These are phyloP conservation scores for Isoetes taiwanensis DNA, from an alignment of 75 land plant genomes.

Conservation along the genomic window DNA sequence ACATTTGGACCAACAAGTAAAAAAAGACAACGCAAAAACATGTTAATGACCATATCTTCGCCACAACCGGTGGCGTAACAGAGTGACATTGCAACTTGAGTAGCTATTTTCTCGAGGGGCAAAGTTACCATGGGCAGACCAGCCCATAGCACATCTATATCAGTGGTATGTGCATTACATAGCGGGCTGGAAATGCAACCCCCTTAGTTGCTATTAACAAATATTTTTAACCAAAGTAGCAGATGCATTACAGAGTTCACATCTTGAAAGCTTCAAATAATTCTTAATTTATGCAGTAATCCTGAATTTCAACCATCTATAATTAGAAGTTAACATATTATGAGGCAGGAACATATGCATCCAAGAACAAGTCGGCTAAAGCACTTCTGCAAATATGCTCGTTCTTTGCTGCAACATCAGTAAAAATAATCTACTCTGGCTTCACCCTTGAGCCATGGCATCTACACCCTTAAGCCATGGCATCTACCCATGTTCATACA, in stretches of 20 bases:
- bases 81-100: conserved; percentile 1
- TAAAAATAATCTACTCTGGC: neutral
- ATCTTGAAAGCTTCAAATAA: too few species aligned
- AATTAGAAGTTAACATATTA: neutral
- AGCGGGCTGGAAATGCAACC: neutral
- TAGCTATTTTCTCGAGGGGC: conserved; percentile 4
- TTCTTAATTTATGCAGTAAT: too few species aligned
- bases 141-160: conserved; percentile 3
- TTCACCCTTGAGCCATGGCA: too few species aligned
- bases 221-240: too few species aligned
- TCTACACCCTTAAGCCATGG: neutral
- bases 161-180: conserved; percentile 2
- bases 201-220: too few species aligned
- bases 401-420: conserved; percentile 5
- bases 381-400: conserved; percentile 1
- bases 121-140: conserved; percentile 1
- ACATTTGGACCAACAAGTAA: neutral
- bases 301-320: too few species aligned
- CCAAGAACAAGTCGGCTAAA: neutral
- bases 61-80: conserved; percentile 3
- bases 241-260: too few species aligned
- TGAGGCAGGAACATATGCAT: neutral
- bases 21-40: neutral
- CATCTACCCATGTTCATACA: neutral
- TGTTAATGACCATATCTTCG: neutral